Evolutionary conservation across 768 basidiomycete species (phyloP).

Genomic region (Terana coerulea): DNA sequence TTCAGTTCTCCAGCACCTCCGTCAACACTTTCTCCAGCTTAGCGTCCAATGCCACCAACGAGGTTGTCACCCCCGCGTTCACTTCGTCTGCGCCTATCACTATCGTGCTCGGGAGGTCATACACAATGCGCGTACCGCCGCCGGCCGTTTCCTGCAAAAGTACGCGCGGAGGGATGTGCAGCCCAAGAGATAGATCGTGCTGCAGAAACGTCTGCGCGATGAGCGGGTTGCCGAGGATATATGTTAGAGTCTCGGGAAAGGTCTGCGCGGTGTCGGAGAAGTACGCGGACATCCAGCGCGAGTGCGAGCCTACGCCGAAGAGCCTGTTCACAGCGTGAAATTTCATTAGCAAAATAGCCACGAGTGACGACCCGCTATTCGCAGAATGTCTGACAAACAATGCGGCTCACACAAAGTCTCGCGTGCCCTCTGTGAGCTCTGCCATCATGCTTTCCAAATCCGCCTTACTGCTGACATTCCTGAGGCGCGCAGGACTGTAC

Average conservation of each 20-base stretch:
- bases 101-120: constrained; percentile 44
- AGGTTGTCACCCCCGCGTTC: constrained; percentile 32
- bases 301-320: not conserved
- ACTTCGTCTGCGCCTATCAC: constrained; percentile 25
- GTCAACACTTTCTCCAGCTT: constrained; percentile 41
- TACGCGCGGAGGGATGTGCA: constrained; percentile 44
- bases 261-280: not conserved
- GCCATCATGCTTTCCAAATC: constrained; percentile 6
- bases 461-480: not conserved
- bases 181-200: constrained; percentile 37
- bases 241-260: constrained; percentile 29
- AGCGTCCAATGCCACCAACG: constrained; percentile 35
- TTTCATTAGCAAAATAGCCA: constrained; percentile 2
- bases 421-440: constrained; percentile 10
- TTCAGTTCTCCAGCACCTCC: constrained; percentile 19
- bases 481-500: constrained; percentile 1
- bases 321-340: constrained; percentile 4
- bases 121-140: constrained; percentile 40
- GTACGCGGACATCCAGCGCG: not conserved
- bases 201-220: constrained; percentile 42
- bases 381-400: not conserved
- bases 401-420: constrained; percentile 10
- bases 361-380: not conserved
- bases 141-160: constrained; percentile 39
- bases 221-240: constrained; percentile 50